Base-by-base conservation (phyloP, 495 filamentous ascomycete species). In the Podospora pseudocomata region DNA sequence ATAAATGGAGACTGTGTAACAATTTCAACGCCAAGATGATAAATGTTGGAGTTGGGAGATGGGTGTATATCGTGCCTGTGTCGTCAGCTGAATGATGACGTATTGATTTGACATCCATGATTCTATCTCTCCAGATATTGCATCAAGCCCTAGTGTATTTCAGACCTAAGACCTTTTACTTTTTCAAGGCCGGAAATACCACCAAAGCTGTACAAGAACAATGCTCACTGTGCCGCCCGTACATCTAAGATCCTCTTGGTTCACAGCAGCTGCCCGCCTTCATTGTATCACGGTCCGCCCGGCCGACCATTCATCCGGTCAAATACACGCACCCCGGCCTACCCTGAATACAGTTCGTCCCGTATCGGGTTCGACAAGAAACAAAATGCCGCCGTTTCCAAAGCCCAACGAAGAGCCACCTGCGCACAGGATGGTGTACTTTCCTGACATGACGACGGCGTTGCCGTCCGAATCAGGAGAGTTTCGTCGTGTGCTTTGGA, bases 401-500 rank as follows among this genome's bases (percentile, higher is more conserved):
- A 73, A 63, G 9, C 75, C 76, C 23, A 76, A 69, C 68, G 70
- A 72, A 53, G 73, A 80, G n/a, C 81, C 79, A 23, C 85, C 84
- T 30, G 77, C 77, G 65, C 81, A 87, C 60, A 77, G 87, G 70
- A 88, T 89, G 87, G 80, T 80, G 56, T 82, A 87, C 75, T 85
- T 89, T 67, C 83, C 85, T 11, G 71, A 78, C 19, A 82, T 89
- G 76, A 82, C 84, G 20, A 80, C 80, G 4, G 71, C 81, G n/a
- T 78, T 85, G 44, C 81, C 84, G 0, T 75, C 81, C 23, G 71
- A 78, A 56, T 88, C 85, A 54, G 79, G 74, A 11, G 83, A 87
- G 65, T 90, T 89, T 74, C 80, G 87, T 5, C 84, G 84, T 65
- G 87, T 88, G 26, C 75, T 90, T 9, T 87, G 84, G 78, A 89